A percentile compares a stretch with the other conserved stretches of the same genome.
Conservation (phyloP, 495 filamentous ascomycete genomes). For the Haplographium delicatum region DNA sequence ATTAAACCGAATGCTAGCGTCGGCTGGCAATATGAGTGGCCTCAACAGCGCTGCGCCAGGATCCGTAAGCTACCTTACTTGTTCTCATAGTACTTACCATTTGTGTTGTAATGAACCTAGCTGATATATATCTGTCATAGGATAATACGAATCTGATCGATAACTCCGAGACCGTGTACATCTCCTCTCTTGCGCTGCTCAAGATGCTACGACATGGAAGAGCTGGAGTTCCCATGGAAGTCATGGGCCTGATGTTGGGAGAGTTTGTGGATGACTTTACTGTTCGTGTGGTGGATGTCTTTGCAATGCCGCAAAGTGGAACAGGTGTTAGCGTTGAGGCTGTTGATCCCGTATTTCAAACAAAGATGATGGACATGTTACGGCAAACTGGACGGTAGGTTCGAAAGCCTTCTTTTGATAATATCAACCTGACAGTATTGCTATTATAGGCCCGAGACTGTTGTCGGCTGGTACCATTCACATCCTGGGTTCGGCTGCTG, state of each 20-base stretch:
- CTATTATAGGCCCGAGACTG: conserved; percentile 73
- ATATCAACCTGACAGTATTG: conserved; percentile 13
- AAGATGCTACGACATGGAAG: conserved; percentile 98
- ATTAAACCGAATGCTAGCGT: conserved; percentile 74
- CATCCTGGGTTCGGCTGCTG: conserved; percentile 99
- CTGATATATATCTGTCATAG: conserved; percentile 35
- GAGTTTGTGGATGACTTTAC: conserved; percentile 99
- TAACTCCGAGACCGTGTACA: conserved; percentile 99
- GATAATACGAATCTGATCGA: conserved; percentile 87
- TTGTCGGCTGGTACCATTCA: conserved; percentile 99
- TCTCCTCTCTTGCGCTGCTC: conserved; percentile 91
- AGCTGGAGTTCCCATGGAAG: conserved; percentile 98
- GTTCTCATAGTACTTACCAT: conserved; percentile 18
- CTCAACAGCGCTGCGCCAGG: conserved; percentile 64
- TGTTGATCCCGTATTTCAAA: conserved; percentile 97
- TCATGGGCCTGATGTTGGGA: conserved; percentile 98
- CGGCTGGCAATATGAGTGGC: conserved; percentile 71
- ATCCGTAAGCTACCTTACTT: conserved; percentile 53
- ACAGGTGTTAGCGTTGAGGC: conserved; percentile 98
- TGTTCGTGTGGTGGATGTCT: conserved; percentile 94
- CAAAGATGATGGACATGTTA: conserved; percentile 99
- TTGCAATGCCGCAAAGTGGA: conserved; percentile 99
- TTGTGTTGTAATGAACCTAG: not conserved
- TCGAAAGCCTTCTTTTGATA: not conserved
- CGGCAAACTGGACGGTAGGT: conserved; percentile 89